Percentiles rank a stretch among this genome's conserved stretches.
Evolutionary conservation across 306 rosid genomes (phyloP).

Genomic region (Sechiopsis laciniata): DNA sequence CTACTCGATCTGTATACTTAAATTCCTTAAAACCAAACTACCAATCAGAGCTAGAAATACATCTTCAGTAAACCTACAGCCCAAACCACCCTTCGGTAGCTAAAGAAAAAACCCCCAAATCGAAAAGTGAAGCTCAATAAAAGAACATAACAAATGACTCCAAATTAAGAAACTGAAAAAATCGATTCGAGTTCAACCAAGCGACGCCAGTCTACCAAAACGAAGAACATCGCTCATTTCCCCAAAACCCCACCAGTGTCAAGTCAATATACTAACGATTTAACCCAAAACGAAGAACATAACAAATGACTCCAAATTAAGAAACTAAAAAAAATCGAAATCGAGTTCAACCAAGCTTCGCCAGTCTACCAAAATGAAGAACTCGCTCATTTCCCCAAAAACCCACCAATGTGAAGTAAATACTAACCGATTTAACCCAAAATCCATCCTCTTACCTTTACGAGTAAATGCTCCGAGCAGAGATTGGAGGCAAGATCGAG

Average conservation of each 20-base stretch:
- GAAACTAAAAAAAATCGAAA: background rate
- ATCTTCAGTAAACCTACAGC: background rate
- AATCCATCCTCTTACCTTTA: background rate
- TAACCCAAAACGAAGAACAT: background rate
- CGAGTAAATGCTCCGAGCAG: background rate
- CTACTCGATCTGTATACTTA: background rate
- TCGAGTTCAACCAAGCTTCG: background rate
- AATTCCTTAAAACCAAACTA: background rate
- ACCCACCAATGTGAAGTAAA: background rate
- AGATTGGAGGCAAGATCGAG: slow-evolving; percentile 16
- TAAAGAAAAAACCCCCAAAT: background rate
- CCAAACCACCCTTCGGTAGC: background rate
- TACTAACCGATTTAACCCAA: background rate
- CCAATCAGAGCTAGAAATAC: background rate
- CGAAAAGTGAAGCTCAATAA: background rate
- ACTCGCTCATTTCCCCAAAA: background rate
- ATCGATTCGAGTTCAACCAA: background rate
- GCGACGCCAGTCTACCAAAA: background rate
- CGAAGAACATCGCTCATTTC: background rate
- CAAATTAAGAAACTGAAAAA: background rate
- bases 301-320: background rate
- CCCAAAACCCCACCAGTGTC: background rate
- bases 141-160: background rate
- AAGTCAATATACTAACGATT: background rate
- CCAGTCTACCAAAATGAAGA: background rate